Evolutionary conservation across 306 rosid species (phyloP), one percentile per base, ranked within the genome.

Genomic region (Lathyrus sativus): DNA sequence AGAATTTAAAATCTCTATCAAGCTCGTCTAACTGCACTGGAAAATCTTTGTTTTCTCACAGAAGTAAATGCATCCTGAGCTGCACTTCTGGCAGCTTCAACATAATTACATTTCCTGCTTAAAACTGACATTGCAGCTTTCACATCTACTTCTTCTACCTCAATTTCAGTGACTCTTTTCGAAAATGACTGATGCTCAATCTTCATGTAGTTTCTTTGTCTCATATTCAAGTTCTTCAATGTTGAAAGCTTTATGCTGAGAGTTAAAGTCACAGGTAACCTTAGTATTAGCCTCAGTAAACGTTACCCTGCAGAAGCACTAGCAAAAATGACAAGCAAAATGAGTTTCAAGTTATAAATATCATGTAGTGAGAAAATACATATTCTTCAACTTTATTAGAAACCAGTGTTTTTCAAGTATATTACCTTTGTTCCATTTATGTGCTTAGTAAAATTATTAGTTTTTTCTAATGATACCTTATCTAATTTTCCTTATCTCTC

Each of bases 141-240:
- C 26, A 89, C 96, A 65, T 26, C 29, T 26, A 89, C 91, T 62
- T 85, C 90, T 86, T 92, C 92, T 65, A 92, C 76, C 81, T 84
- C 91, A 68, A 75, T 86, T 84, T 92, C 96, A 69, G 29, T 26
- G 29, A 26, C 96, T 84, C 74, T 88, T 87, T 81, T 86, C 92
- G 53, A 83, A 68, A 56, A 76, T 86, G 31, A 86, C 81, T 11
- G 88, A 84, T 5, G 98, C 91, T 19, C 22, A 19, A 19, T 55
- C 83, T 78, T 82, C 95, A 51, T 81, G 91, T 68, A 83, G 81
- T 67, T 86, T 83, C 78, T 89, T 91, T 87, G 89, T 87, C 72
- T 86, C 88, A 76, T 87, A 95, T 79, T 89, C 96, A 71, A 89
- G 96, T 80, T 92, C 95, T 85, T 89, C 98, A 24, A 92, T 89